phyloP scores from a whole-genome alignment of 2,329 filamentous ascomycete genomes.

The Penicillium sumatraense region DNA sequence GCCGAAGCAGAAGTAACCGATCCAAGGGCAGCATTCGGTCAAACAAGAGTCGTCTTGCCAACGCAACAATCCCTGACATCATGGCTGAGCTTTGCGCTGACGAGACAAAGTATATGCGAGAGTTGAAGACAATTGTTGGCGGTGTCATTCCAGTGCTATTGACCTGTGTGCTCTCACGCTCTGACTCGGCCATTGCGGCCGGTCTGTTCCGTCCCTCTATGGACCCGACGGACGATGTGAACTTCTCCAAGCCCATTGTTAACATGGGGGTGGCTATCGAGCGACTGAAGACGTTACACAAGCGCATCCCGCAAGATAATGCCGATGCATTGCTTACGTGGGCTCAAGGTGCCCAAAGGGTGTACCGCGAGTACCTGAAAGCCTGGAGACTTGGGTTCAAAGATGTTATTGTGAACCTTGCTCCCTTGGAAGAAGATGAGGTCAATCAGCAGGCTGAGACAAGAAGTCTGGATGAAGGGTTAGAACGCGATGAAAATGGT shows the following conservation, averaged over 20 bases:
- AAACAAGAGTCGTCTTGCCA: slow-evolving; percentile 67
- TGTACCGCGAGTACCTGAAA: slow-evolving; percentile 84
- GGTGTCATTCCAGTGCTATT: slow-evolving; percentile 93
- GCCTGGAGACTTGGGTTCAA: slow-evolving; percentile 94
- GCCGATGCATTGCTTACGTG: slow-evolving; percentile 75
- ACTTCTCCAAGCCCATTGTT: slow-evolving; percentile 83
- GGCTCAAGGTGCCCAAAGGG: slow-evolving; percentile 75
- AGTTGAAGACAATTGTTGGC: slow-evolving; percentile 90
- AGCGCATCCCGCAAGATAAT: slow-evolving; percentile 75
- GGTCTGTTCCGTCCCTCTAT: slow-evolving; percentile 68
- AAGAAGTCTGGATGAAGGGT: slow-evolving; percentile 57
- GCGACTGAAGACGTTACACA: slow-evolving; percentile 78
- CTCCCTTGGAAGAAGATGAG: slow-evolving; percentile 72
- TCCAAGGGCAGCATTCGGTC: slow-evolving; percentile 80
- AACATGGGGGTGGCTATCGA: slow-evolving; percentile 92
- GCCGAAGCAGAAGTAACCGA: slow-evolving; percentile 69
- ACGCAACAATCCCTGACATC: slow-evolving; percentile 74
- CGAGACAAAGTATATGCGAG: slow-evolving; percentile 84
- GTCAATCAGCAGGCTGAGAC: slow-evolving; percentile 46
- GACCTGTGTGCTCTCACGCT: slow-evolving; percentile 78
- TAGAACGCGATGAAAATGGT: slow-evolving; percentile 63
- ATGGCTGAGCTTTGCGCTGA: slow-evolving; percentile 81
- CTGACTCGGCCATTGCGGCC: slow-evolving; percentile 65
- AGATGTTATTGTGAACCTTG: slow-evolving; percentile 90
- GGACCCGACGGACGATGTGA: slow-evolving; percentile 60